A percentile compares a stretch with the other conserved stretches of the same genome.
Evolutionary conservation across 1,284 basidiomycete genomes (phyloP).

Genomic region (Sanghuangporus baumii): DNA sequence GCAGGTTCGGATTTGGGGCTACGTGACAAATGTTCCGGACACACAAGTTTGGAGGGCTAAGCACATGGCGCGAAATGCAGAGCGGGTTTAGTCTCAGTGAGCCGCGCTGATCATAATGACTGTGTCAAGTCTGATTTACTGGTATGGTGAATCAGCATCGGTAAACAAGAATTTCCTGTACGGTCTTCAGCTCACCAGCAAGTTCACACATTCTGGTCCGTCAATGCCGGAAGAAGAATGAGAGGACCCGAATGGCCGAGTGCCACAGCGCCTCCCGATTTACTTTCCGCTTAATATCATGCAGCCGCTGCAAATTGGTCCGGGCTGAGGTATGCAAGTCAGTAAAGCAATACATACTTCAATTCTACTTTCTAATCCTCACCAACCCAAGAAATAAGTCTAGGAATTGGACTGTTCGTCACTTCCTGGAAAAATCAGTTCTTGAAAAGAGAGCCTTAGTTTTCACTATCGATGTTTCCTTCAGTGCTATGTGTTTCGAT

Average conservation of each 20-base stretch:
- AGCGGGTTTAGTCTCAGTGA: not conserved
- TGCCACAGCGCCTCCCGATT: not conserved
- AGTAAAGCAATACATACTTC: no score
- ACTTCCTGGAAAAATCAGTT: no score
- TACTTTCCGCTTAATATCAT: not conserved
- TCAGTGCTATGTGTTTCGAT: no score
- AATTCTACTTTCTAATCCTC: no score
- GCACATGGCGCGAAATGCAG: not conserved
- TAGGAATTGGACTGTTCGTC: no score
- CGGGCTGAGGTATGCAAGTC: no score
- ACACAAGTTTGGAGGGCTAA: not conserved
- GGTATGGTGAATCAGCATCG: not conserved
- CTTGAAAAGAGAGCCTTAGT: no score
- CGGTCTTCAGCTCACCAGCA: not conserved
- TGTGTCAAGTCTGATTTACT: not conserved
- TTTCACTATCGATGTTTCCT: no score
- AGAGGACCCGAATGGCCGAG: not conserved
- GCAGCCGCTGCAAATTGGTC: no score
- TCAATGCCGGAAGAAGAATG: not conserved
- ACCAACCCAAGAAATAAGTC: no score
- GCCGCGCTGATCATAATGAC: not conserved
- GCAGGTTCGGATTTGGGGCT: not conserved
- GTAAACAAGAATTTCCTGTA: not conserved
- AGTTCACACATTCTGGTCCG: not conserved
- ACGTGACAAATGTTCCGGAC: conserved; percentile 8